Evolutionary conservation across 1,139 yeast genomes (phyloP).

Genomic region (Blastobotrys indianensis): DNA sequence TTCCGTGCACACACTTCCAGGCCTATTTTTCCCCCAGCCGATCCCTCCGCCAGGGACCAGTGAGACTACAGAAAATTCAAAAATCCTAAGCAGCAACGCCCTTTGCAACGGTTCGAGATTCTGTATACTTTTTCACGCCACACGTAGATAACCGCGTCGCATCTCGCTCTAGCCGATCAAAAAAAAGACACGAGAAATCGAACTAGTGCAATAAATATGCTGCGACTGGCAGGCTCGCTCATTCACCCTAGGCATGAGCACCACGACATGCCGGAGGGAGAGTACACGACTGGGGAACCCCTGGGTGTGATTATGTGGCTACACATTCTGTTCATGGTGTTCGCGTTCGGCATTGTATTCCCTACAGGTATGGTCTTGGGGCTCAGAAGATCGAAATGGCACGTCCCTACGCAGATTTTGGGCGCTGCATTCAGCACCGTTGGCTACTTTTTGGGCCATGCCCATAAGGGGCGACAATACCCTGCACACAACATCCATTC

Average conservation of each 20-base stretch:
- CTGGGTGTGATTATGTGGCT: conserved; percentile 29
- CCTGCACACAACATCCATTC: conserved; percentile 31
- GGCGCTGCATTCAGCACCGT: conserved; percentile 34
- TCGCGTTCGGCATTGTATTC: conserved; percentile 38
- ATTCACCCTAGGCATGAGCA: conserved; percentile 23
- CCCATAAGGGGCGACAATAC: conserved; percentile 36
- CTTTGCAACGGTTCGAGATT: no score
- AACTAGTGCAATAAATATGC: no score
- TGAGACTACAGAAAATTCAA: no score
- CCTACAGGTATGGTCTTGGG: conserved; percentile 40
- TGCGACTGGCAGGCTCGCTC: background rate
- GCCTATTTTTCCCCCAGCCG: no score
- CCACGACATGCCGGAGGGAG: conserved; percentile 23
- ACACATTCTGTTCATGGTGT: conserved; percentile 34
- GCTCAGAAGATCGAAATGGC: conserved; percentile 34
- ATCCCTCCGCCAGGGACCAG: no score
- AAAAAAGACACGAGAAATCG: no score
- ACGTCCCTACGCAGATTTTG: conserved; percentile 36
- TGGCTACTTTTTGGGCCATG: conserved; percentile 38
- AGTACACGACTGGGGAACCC: conserved; percentile 22
- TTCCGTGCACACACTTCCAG: no score
- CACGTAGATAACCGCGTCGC: no score
- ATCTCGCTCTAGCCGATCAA: no score
- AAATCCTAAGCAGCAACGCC: no score
- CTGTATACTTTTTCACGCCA: no score